Evolutionary conservation across 164 flowering plant genomes (phyloP).

Genomic region (Chimonanthus salicifolius): DNA sequence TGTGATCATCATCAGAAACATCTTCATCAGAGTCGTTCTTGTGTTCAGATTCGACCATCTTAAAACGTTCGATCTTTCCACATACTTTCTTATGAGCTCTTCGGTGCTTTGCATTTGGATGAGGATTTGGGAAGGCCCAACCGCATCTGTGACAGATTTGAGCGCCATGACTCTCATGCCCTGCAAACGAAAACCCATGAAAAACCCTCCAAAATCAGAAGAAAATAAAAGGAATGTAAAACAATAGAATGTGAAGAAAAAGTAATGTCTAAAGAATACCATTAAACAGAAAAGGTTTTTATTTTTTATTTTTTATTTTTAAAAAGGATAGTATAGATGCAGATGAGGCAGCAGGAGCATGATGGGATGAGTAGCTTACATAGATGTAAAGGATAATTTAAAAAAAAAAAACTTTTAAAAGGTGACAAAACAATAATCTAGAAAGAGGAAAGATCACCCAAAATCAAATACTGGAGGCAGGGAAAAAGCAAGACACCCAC

Average conservation of each 20-base stretch:
- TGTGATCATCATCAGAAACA: slow-evolving; percentile 43
- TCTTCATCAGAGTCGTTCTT: slow-evolving; percentile 29
- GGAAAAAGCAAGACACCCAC: background rate
- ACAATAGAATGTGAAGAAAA: background rate
- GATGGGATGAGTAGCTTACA: background rate
- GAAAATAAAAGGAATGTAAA: too few species aligned
- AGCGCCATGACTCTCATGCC: slow-evolving; percentile 43
- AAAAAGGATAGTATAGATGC: too few species aligned
- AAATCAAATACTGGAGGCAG: background rate
- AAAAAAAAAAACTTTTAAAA: background rate
- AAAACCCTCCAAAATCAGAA: background rate
- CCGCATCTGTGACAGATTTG: slow-evolving; percentile 71
- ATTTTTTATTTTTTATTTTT: too few species aligned
- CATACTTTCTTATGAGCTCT: slow-evolving; percentile 79
- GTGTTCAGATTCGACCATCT: slow-evolving; percentile 20
- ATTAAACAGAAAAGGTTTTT: background rate
- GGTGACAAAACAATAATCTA: background rate
- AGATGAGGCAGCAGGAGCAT: too few species aligned
- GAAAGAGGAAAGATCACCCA: background rate
- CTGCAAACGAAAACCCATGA: slow-evolving; percentile 19
- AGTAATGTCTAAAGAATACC: background rate
- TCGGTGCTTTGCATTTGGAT: slow-evolving; percentile 76
- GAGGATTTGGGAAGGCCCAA: slow-evolving; percentile 74
- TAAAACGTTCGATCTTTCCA: slow-evolving; percentile 59
- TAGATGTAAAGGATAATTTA: background rate